Base-by-base conservation (phyloP, 2,329 filamentous ascomycete species). In the Periconia digitata region DNA sequence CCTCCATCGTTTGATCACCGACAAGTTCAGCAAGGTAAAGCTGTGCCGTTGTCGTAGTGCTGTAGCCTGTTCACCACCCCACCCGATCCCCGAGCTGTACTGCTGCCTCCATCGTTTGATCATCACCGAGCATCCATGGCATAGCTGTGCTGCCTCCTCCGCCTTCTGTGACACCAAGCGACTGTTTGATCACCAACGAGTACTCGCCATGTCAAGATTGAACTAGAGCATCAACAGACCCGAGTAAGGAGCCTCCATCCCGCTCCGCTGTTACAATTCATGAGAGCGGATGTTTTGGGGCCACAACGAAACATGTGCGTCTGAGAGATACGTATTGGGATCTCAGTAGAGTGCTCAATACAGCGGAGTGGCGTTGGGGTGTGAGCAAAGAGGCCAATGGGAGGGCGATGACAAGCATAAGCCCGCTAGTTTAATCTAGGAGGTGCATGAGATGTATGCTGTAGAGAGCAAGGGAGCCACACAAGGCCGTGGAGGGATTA, bases 231-330 rank as follows among this genome's bases (percentile, higher is more conserved):
- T 35, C 15, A 49, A 49, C 46, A 29, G 27, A 40, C 34, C 22
- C 43, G 13, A 20, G 36, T 10, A 43, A 24, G 24, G 7, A 41
- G 38, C 3, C 17, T 39, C 20, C 24, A 27, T 13, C 24, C 24
- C 13, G 24, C 24, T 13, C 13, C 24, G 6, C 7, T 44, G 42
- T 49, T 54, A 36, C 27, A 56, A 44, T 36, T 49, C 51, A 58
- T 56, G 50, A 50, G 51, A 40, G 21, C 40, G 41, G 46, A 55
- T 51, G 56, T 55, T 54, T 57, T 43, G 51, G 53, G 54, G 47
- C 49, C 54, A 52, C 54, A 48, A 50, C 54, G 51, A 60, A 60
- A 60, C 54, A 49, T 47, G 16, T 6, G 46, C 50, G 51, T 35
- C 47, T 60, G 44, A 45, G 12, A 7, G 24, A 27, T 27, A 27